These are phyloP conservation scores for Xylaria acuta DNA, from an alignment of 495 filamentous ascomycete genomes.

Conservation along the genomic window DNA sequence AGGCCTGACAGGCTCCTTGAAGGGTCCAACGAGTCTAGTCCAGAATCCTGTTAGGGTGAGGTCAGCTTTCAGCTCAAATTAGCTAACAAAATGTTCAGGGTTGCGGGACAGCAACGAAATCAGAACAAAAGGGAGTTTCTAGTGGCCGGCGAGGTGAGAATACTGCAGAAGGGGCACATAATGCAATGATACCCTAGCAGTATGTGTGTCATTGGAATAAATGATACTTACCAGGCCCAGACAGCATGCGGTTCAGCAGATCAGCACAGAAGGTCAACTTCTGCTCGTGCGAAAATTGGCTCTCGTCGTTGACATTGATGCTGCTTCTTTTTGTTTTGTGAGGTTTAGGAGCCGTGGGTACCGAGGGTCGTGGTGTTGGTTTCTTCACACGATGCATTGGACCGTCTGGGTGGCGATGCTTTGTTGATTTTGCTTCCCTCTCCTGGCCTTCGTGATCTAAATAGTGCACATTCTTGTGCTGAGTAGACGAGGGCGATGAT, in stretches of 20 bases:
- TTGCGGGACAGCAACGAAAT: not conserved
- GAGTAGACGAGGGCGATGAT: constrained; percentile 28
- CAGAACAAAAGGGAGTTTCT: not conserved
- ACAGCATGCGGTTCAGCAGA: constrained; percentile 59
- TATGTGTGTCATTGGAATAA: not conserved
- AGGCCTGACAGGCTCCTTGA: constrained; percentile 55
- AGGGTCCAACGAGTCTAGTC: constrained; percentile 63
- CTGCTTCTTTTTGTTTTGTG: constrained; percentile 40
- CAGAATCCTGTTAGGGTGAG: constrained; percentile 52
- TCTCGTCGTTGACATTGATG: constrained; percentile 27
- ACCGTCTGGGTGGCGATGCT: constrained; percentile 46
- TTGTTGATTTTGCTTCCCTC: constrained; percentile 43
- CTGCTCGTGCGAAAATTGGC: constrained; percentile 46
- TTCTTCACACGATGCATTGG: constrained; percentile 40
- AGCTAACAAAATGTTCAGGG: not conserved
- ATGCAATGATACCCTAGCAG: not conserved
- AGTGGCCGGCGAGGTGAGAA: not conserved
- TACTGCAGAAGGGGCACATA: not conserved
- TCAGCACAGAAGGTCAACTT: constrained; percentile 60
- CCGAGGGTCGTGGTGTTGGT: constrained; percentile 31
- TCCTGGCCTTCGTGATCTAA: constrained; percentile 40
- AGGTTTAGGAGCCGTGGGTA: constrained; percentile 38
- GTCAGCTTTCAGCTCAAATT: constrained; percentile 21
- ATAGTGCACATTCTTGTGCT: constrained; percentile 49
- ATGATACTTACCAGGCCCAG: constrained; percentile 54